Base-by-base conservation (phyloP, 257 asterid genomes). In the Solanum commersonii region DNA sequence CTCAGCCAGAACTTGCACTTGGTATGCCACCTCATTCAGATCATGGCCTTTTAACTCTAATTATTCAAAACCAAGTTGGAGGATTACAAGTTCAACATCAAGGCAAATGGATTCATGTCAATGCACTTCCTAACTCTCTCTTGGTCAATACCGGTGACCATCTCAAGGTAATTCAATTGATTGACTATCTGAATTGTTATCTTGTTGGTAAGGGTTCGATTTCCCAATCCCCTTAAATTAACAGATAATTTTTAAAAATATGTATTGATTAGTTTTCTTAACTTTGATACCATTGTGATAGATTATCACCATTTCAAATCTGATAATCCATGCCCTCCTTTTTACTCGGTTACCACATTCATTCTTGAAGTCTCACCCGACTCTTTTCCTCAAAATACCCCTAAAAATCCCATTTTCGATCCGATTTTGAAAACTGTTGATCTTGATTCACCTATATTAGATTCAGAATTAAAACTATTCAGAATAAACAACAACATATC, bases 21-120 rank as follows among this genome's bases (percentile, higher is more conserved):
- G 95, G 95, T 6, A 37, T 93, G 83, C 94, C 95, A 15, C 87
- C 95, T 0, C 95, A 93, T 34, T 92, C 94, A 4, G 94, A 93
- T 84, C 92, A 88, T n/a, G 93, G 94, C 7, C 94, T 92, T 4
- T 84, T 92, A 34, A 92, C 94, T 23, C 90, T 92, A 56, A 84
- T 92, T 16, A 92, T 91, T 15, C 92, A 92, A 81, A 92, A 92
- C 5, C 90, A 90, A 56, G 92, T 92, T 38, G 90, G 91, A 20
- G 94, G 94, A 1, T 85, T 92, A 3, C 94, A 92, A 34, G 88
- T 92, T 16, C 82, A 79, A 46, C 94, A 92, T 10, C 31, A 91
- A 14, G 91, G 92, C n/a, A 87, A 89, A 87, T 92, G 94, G 94
- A 89, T 90, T 63, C 73, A 89, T 29, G 87, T 90, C 2, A 77